phyloP scores from a whole-genome alignment of 768 basidiomycete species.

The Psilocybe azurescens region DNA sequence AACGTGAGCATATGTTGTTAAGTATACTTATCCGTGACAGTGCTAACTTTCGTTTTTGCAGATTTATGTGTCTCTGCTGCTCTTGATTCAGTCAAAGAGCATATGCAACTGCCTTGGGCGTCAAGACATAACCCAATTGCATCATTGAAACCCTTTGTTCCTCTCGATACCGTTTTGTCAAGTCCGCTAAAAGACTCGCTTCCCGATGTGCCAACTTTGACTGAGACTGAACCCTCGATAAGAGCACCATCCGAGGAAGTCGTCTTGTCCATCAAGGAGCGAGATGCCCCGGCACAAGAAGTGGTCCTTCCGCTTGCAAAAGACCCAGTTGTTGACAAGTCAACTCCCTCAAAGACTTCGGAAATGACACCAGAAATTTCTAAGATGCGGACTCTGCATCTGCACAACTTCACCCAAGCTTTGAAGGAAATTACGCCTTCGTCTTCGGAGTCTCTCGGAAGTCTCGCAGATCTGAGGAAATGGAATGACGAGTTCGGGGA shows the following conservation, averaged over 20 bases:
- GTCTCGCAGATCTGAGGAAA: constrained; percentile 74
- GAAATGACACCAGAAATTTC: constrained; percentile 4
- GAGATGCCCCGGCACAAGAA: background rate
- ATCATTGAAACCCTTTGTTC: background rate
- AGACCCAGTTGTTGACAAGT: background rate
- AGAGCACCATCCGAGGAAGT: background rate
- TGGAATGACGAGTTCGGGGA: constrained; percentile 98
- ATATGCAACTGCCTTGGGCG: constrained; percentile 80
- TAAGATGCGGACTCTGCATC: constrained; percentile 16
- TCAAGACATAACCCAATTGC: constrained; percentile 15
- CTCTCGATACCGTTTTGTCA: background rate
- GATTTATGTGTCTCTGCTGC: constrained; percentile 95
- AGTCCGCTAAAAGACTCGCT: background rate
- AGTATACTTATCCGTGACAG: background rate
- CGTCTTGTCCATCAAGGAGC: background rate
- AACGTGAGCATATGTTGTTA: constrained; percentile 62
- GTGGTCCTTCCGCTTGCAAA: background rate
- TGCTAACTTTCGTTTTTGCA: constrained; percentile 34
- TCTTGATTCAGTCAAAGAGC: constrained; percentile 89
- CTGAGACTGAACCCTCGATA: background rate
- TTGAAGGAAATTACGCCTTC: constrained; percentile 91
- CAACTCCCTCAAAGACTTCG: constrained; percentile 1
- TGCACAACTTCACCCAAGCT: constrained; percentile 74
- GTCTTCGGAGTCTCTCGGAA: constrained; percentile 81
- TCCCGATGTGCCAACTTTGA: background rate